Base-by-base conservation (phyloP, 2,329 filamentous ascomycete species). In the Penicillium hordei region DNA sequence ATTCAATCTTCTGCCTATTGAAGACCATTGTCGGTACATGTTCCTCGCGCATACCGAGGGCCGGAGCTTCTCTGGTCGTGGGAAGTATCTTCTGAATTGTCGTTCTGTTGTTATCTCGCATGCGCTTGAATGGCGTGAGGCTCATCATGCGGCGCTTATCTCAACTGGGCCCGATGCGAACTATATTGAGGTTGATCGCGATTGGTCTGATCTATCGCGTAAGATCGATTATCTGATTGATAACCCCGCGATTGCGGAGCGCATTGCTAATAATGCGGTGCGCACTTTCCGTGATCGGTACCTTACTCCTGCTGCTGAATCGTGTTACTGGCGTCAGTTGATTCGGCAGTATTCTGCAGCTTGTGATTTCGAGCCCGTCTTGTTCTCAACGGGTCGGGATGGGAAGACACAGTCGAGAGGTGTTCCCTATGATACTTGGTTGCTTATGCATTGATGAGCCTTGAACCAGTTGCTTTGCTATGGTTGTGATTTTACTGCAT, bases 191-290 rank as follows among this genome's bases (percentile, higher is more conserved):
- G 80, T 83, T 0, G 68, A 77, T 23, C 67, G 74, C 5, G 79
- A 83, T 65, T 89, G 85, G 69, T 82, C 81, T 39, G 85, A 89
- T 61, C 75, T 86, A 56, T 70, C 75, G 13, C 61, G 66, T 8
- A 79, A 76, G 55, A 73, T 81, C 40, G 59, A 77, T 19, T 75
- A 75, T 53, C 68, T 83, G 5, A 70, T 80, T 45, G 70, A 74
- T 50, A 70, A 82, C 57, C 75, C 75, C 0, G 62, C 72, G 5
- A 67, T 74, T 5, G 81, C 81, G n/a, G 72, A 80, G 65, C 68
- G 68, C 34, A 82, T 86, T 52, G 82, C 82, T 15, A 69, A 77
- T 29, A 82, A 83, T 62, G 75, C 73, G 3, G 75, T 79, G 6
- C 66, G 66, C 42, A 78, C 75, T 17, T 83, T 83, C 63, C 75